Evolutionary conservation across 2,329 filamentous ascomycete genomes (phyloP).

Genomic region (Diaporthe australafricana): DNA sequence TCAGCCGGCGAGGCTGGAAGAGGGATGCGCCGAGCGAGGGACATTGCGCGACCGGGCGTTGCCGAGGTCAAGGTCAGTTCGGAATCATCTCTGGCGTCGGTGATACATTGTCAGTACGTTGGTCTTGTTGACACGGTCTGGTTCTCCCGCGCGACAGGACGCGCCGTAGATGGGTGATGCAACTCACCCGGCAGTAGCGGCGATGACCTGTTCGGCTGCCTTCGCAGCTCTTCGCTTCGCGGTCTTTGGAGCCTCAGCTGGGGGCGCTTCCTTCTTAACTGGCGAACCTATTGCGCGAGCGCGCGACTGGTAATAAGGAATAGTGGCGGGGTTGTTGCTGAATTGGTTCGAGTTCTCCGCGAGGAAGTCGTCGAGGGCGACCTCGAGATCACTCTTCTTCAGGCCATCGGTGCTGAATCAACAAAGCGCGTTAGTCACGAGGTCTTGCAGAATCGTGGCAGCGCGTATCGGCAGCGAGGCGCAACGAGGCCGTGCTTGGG

Average conservation of each 20-base stretch:
- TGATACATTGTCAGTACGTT: slow-evolving; percentile 22
- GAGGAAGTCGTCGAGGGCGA: slow-evolving; percentile 79
- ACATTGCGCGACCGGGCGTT: slow-evolving; percentile 63
- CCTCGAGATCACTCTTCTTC: slow-evolving; percentile 84
- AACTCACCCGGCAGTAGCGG: slow-evolving; percentile 56
- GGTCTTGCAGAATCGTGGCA: background rate
- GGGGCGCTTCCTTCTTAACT: slow-evolving; percentile 65
- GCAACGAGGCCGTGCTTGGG: background rate
- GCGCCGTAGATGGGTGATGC: background rate
- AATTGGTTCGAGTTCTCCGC: slow-evolving; percentile 75
- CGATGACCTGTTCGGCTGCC: slow-evolving; percentile 55
- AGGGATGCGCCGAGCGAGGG: slow-evolving; percentile 71
- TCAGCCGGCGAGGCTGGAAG: slow-evolving; percentile 84
- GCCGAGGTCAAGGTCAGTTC: slow-evolving; percentile 59
- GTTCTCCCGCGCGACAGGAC: slow-evolving; percentile 12
- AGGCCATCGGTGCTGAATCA: slow-evolving; percentile 71
- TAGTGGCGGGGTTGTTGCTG: slow-evolving; percentile 71
- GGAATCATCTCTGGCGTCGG: slow-evolving; percentile 45
- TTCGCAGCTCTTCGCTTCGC: slow-evolving; percentile 59
- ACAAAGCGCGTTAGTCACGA: slow-evolving; percentile 39
- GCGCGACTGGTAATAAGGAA: slow-evolving; percentile 81
- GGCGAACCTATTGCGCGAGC: slow-evolving; percentile 69
- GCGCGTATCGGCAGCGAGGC: background rate
- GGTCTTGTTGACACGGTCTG: slow-evolving; percentile 23
- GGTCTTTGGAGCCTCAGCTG: slow-evolving; percentile 55